These are phyloP conservation scores for Euphorbia peplus DNA, from an alignment of 345 rosid species.

Conservation along the genomic window DNA sequence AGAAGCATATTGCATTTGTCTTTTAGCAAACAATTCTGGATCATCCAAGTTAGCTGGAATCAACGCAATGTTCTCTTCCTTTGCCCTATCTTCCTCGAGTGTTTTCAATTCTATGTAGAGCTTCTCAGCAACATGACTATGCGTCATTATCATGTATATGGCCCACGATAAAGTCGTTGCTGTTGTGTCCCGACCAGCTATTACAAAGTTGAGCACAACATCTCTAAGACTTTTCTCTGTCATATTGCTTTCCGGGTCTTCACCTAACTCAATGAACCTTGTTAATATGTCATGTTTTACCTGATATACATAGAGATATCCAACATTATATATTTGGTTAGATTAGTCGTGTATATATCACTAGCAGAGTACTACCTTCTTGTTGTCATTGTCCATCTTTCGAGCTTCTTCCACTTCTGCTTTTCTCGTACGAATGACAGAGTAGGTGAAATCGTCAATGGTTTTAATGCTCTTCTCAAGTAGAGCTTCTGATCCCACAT, in stretches of 20 bases:
- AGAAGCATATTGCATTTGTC: slow-evolving; percentile 53
- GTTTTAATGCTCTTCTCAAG: slow-evolving; percentile 74
- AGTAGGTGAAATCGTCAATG: slow-evolving; percentile 76
- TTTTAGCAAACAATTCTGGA: slow-evolving; percentile 46
- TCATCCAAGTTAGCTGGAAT: slow-evolving; percentile 36
- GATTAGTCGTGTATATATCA: not conserved
- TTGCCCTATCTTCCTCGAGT: slow-evolving; percentile 59
- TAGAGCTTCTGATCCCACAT: slow-evolving; percentile 80
- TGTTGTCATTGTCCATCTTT: slow-evolving; percentile 25
- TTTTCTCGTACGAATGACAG: slow-evolving; percentile 70
- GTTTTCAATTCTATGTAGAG: slow-evolving; percentile 60
- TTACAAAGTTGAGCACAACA: slow-evolving; percentile 82
- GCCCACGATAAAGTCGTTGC: slow-evolving; percentile 97
- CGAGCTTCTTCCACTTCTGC: slow-evolving; percentile 50
- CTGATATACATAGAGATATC: slow-evolving; percentile 25
- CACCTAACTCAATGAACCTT: slow-evolving; percentile 76
- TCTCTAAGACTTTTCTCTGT: slow-evolving; percentile 82
- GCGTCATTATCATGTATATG: slow-evolving; percentile 66
- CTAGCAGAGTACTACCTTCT: slow-evolving; percentile 34
- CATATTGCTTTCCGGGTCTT: slow-evolving; percentile 56
- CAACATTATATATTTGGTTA: slow-evolving; percentile 6
- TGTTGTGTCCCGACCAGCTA: slow-evolving; percentile 95
- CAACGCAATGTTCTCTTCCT: slow-evolving; percentile 45
- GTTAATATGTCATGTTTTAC: slow-evolving; percentile 76
- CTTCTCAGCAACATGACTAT: slow-evolving; percentile 56